Conservation (phyloP, 228 moss, liverwort and hornwort genomes). For the Sphagnum magellanicum region DNA sequence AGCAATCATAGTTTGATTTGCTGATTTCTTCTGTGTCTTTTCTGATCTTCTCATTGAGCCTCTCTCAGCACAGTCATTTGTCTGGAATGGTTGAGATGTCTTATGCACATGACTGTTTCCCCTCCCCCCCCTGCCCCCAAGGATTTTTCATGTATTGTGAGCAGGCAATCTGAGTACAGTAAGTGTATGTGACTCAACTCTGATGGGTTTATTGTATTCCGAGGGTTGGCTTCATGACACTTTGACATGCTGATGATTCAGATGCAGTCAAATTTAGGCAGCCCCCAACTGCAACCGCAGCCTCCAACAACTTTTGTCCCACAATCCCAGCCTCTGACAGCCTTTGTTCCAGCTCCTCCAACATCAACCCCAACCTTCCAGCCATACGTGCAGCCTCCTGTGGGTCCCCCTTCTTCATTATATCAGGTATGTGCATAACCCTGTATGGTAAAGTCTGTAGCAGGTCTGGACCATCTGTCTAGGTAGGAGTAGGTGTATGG, state of each 20-base stretch:
- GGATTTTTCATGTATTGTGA: too few species aligned
- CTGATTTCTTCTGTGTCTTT: too few species aligned
- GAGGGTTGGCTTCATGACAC: neutral
- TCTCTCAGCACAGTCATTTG: neutral
- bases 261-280: conserved; percentile 24
- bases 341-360: conserved; percentile 42
- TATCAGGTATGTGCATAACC: conserved; percentile 30
- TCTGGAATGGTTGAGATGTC: neutral
- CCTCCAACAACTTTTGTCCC: conserved; percentile 29
- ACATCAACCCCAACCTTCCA: conserved; percentile 24
- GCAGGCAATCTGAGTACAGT: too few species aligned
- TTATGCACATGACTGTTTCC: neutral
- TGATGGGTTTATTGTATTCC: too few species aligned
- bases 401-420: conserved; percentile 17
- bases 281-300: conserved; percentile 20
- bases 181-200: too few species aligned
- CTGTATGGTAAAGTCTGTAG: too few species aligned
- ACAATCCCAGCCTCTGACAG: conserved; percentile 23
- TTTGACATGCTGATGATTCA: neutral
- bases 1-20: too few species aligned
- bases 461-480: neutral
- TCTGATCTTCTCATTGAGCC: too few species aligned
- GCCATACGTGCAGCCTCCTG: conserved; percentile 28
- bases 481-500: neutral
- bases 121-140: too few species aligned